Evolutionary conservation across 1,139 yeast genomes (phyloP).

Genomic region (Hanseniaspora gamundiae): DNA sequence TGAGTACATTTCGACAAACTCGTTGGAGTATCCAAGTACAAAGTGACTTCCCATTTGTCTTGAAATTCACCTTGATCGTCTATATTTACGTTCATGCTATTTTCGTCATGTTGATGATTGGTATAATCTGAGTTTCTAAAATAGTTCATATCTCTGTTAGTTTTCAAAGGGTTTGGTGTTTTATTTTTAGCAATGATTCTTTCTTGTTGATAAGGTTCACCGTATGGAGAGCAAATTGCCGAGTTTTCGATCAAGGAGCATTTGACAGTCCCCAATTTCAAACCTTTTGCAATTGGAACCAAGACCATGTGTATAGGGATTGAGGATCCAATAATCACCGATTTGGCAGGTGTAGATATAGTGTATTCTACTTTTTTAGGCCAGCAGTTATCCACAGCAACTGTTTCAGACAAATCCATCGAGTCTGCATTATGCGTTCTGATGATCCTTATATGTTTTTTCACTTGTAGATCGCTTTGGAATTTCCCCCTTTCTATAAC

Average conservation of each 20-base stretch:
- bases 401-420: slow-evolving; percentile 79
- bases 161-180: slow-evolving; percentile 31
- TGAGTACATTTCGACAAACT: slow-evolving; percentile 68
- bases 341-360: slow-evolving; percentile 75
- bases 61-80: slow-evolving; percentile 9
- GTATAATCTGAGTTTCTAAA: slow-evolving; percentile 13
- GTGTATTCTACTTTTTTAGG: slow-evolving; percentile 88
- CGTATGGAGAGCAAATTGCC: slow-evolving; percentile 45
- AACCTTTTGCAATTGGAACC: slow-evolving; percentile 74
- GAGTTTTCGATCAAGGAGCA: slow-evolving; percentile 57
- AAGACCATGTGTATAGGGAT: slow-evolving; percentile 59
- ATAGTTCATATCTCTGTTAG: slow-evolving; percentile 3
- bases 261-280: slow-evolving; percentile 59
- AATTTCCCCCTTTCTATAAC: slow-evolving; percentile 75
- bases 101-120: slow-evolving; percentile 4
- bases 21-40: slow-evolving; percentile 53
- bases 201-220: slow-evolving; percentile 46
- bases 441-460: slow-evolving; percentile 69
- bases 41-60: slow-evolving; percentile 46
- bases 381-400: slow-evolving; percentile 94
- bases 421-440: slow-evolving; percentile 84
- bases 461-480: slow-evolving; percentile 49
- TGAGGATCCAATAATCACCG: slow-evolving; percentile 79
- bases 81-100: slow-evolving; percentile 3
- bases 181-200: slow-evolving; percentile 36